A percentile compares a stretch with the other conserved stretches of the same genome.
These are phyloP conservation scores for Potentilla sterilis DNA, from an alignment of 306 rosid genomes.

Conservation along the genomic window DNA sequence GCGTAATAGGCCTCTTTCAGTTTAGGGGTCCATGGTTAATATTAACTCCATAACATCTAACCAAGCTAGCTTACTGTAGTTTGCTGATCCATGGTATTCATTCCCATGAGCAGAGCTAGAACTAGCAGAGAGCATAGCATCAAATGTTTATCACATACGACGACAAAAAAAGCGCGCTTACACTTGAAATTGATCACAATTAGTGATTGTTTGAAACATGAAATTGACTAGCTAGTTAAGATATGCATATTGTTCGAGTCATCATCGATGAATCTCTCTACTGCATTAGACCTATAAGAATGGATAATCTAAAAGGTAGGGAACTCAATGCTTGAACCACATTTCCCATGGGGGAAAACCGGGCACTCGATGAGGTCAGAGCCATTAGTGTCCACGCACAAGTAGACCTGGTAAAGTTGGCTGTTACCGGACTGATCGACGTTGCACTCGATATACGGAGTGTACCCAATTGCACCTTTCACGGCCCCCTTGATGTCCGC, in stretches of 20 bases:
- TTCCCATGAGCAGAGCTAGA: background rate
- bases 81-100: background rate
- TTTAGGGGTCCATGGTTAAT: too few relatives aligned
- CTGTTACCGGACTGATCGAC: constrained; percentile 40
- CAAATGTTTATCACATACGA: background rate
- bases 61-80: too few relatives aligned
- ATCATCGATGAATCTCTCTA: background rate
- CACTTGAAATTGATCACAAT: background rate
- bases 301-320: constrained; percentile 27
- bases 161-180: background rate
- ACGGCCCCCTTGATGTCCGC: constrained; percentile 28
- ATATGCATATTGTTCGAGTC: background rate
- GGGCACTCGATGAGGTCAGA: constrained; percentile 47
- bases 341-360: constrained; percentile 32
- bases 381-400: constrained; percentile 52
- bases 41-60: too few relatives aligned
- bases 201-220: background rate
- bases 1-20: too few relatives aligned
- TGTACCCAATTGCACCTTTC: constrained; percentile 24
- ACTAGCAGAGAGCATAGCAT: background rate
- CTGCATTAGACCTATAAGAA: background rate
- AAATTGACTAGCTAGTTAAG: background rate
- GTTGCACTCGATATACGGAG: constrained; percentile 46
- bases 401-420: constrained; percentile 45
- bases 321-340: constrained; percentile 34